Evolutionary conservation across 768 basidiomycete species (phyloP).

Genomic region (Calocera viscosa): DNA sequence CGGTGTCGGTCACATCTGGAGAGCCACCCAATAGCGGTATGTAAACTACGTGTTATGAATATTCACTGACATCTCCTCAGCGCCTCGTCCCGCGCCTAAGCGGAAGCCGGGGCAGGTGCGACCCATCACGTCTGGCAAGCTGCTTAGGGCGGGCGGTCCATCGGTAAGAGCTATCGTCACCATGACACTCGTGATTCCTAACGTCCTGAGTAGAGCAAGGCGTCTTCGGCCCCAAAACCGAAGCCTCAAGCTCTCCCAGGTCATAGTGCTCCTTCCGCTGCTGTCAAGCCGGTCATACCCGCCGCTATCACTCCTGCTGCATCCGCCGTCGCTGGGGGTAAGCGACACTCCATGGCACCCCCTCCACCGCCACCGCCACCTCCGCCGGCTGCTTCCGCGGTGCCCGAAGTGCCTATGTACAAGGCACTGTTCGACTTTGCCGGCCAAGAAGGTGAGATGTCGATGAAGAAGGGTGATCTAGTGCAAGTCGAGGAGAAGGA

Average conservation of each 20-base stretch:
- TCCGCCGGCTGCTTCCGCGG: constrained; percentile 39
- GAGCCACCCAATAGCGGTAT: constrained; percentile 57
- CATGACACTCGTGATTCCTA: background rate
- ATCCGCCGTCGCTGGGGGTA: constrained; percentile 32
- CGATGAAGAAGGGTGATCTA: constrained; percentile 76
- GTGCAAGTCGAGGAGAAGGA: constrained; percentile 87
- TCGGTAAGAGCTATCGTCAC: constrained; percentile 24
- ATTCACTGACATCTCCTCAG: constrained; percentile 11
- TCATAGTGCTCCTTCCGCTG: constrained; percentile 16
- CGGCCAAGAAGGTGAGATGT: constrained; percentile 86
- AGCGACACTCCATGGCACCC: constrained; percentile 21
- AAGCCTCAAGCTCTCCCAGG: constrained; percentile 59
- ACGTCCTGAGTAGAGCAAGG: constrained; percentile 21
- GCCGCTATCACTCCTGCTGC: constrained; percentile 35
- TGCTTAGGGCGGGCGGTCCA: constrained; percentile 65
- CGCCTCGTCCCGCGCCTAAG: constrained; percentile 72
- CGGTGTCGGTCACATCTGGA: constrained; percentile 76
- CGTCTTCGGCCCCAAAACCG: constrained; percentile 37
- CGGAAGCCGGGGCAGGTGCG: constrained; percentile 76
- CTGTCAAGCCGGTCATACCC: constrained; percentile 17
- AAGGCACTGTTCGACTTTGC: constrained; percentile 85
- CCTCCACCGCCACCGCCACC: constrained; percentile 40
- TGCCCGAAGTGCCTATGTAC: constrained; percentile 62
- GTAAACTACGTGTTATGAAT: constrained; percentile 16
- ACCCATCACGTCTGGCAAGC: constrained; percentile 74